Base-by-base conservation (phyloP, 179 eudicot genomes). In the Actinidia arguta region DNA sequence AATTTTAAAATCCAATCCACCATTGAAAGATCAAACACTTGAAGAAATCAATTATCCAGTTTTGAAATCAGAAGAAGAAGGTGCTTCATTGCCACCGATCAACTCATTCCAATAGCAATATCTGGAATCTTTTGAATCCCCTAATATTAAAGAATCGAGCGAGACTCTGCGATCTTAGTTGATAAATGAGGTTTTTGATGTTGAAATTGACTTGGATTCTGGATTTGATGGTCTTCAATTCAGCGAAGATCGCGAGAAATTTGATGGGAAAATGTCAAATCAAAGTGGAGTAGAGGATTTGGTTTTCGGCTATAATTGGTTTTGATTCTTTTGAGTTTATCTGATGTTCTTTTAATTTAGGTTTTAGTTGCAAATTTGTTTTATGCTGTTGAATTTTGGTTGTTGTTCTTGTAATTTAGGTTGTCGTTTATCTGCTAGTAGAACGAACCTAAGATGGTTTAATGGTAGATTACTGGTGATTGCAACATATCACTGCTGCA, bases 21-120 rank as follows among this genome's bases (percentile, higher is more conserved):
- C 76, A 55, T 10, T 87, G 85, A 22, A 75, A 79, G 58, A 87
- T 89, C 81, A 85, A 86, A 78, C 88, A 89, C 74, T 66, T 87
- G 47, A 85, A 87, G 80, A 89, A 82, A 68, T 63, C 83, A 39
- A 31, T n/a, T 11, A 52, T 8, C 55, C 61, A 25, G 20, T 50
- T 18, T 17, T 4, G 4, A 66, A 81, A 36, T 59, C 83, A n/a
- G 47, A 44, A 0, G 76, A 56, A 8, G 77, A 82, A 17, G 69
- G 69, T 8, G 24, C 77, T 22, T 24, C 71, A 50, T 0, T 73
- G 55, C 73, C 84, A 1, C 51, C 20, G 3, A 78, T 58, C 47
- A 82, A 88, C 83, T 82, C 77, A 24, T 79, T 77, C 48, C 46
- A 64, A 55, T 75, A 73, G 63, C 84, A 85, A 78, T 81, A 81